A percentile compares a stretch with the other conserved stretches of the same genome.
Conservation (phyloP, 129 eudicot genomes). For the Centrapalus pauciflorus region DNA sequence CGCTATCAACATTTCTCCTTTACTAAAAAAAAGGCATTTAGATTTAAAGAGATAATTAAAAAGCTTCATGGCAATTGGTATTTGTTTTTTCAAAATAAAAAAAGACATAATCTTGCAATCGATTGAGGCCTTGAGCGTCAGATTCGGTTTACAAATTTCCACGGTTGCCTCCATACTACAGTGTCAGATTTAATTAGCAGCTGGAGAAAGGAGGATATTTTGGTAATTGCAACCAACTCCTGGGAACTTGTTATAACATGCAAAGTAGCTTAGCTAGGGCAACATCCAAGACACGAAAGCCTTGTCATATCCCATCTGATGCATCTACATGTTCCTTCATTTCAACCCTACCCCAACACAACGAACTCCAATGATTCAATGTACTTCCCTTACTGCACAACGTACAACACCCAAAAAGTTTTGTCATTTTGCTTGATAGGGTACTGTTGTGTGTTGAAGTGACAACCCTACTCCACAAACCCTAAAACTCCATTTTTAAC, state of each 20-base stretch:
- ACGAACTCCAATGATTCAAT: slow-evolving; percentile 17
- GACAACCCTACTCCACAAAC: too few species aligned
- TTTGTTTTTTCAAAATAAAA: too few species aligned
- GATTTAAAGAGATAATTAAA: too few species aligned
- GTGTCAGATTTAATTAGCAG: background rate
- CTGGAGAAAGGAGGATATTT: slow-evolving; percentile 12
- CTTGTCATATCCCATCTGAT: slow-evolving; percentile 24
- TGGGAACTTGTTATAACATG: slow-evolving; percentile 27
- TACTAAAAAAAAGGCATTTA: too few species aligned
- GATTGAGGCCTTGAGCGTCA: background rate
- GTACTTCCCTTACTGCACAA: too few species aligned
- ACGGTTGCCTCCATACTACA: background rate
- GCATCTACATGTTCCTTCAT: background rate
- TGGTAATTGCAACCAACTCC: slow-evolving; percentile 22
- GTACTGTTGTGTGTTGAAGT: too few species aligned
- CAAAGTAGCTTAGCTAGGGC: slow-evolving; percentile 19
- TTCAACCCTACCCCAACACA: background rate
- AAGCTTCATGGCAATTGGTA: too few species aligned
- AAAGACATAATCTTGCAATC: background rate
- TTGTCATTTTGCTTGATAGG: too few species aligned
- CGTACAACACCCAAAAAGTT: background rate
- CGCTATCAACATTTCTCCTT: too few species aligned
- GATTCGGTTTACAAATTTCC: background rate
- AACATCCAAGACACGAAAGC: slow-evolving; percentile 16
- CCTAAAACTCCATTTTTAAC: too few species aligned